Base-by-base conservation (phyloP, 2,329 filamentous ascomycete species). In the Ciborinia camelliae region DNA sequence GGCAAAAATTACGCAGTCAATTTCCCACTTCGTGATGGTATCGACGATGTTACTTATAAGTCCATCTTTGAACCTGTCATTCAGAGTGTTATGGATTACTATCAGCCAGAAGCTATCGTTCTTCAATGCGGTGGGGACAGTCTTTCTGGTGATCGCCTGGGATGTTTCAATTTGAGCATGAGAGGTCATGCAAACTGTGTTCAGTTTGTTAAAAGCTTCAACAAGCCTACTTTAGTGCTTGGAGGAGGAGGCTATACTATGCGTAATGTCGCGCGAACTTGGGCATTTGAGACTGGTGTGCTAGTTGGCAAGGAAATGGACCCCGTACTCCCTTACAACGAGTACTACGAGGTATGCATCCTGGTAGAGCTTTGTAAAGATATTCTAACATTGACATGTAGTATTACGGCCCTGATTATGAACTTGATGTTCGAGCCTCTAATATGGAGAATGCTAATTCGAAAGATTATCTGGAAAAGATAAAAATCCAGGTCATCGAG, bases 81-180 rank as follows among this genome's bases (percentile, higher is more conserved):
- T 67, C 86, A 90, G 60, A 87, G 89, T 48, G 92, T 96, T 64
- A 92, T 97, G 81, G 85, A 90, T 64, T 92, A 89, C 73, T 99
- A 93, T 80, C 88, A 90, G 64, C 95, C 95, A 0, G 88, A 92
- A 71, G 94, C 93, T 4, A 94, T 99, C 63, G 95, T 98, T 6
- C 83, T 99, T 4, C 95, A 99, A 76, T 99, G 95, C 74, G 95
- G 95, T 63, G 94, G 94, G 57, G 95, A 99, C 79, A 96, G 90
- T 73, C 84, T 99, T 20, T 96, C 93, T 35, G 94, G 95, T 55
- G 95, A 99, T 77, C 88, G 95, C 43, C 84, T 99, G 0, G 95
- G 95, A 61, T 96, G 93, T 77, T 99, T 99, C 83, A 99, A 98
- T 76, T 83, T 99, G 68, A 98, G 96, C 78, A 97, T 99, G 85